phyloP scores from a whole-genome alignment of 73 alveolate species.

The Paramecium sexaurelia region DNA sequence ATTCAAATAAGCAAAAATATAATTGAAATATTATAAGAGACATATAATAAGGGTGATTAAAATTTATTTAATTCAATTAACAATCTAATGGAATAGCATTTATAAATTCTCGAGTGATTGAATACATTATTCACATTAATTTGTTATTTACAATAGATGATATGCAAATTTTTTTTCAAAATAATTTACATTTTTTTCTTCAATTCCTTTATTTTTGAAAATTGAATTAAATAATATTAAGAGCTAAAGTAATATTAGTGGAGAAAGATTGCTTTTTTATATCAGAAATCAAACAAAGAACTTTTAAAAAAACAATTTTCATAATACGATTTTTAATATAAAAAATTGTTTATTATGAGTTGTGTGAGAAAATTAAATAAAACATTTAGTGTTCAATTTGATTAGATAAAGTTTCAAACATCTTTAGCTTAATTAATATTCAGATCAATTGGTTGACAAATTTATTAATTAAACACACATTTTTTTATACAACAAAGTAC shows the following conservation, averaged over 20 bases:
- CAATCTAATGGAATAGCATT: too few relatives aligned
- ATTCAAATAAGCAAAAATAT: too few relatives aligned
- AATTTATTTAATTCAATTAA: too few relatives aligned
- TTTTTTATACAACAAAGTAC: neutral
- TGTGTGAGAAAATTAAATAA: neutral
- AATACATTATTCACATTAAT: too few relatives aligned
- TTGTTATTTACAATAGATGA: too few relatives aligned
- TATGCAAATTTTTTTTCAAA: too few relatives aligned
- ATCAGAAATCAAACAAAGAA: neutral
- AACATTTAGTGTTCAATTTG: neutral
- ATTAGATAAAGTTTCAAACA: neutral
- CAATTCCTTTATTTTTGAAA: too few relatives aligned
- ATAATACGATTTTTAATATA: neutral
- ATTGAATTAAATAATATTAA: too few relatives aligned
- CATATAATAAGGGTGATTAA: too few relatives aligned
- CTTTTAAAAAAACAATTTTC: neutral
- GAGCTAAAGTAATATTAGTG: neutral
- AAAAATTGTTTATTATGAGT: neutral
- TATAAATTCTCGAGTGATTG: too few relatives aligned
- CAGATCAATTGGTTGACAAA: neutral
- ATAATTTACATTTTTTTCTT: too few relatives aligned
- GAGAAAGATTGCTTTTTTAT: conserved; percentile 9
- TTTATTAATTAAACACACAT: neutral
- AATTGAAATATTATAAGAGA: too few relatives aligned
- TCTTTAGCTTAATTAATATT: neutral